Evolutionary conservation across 1,284 basidiomycete genomes (phyloP).

Genomic region (Cryptococcus sp.): DNA sequence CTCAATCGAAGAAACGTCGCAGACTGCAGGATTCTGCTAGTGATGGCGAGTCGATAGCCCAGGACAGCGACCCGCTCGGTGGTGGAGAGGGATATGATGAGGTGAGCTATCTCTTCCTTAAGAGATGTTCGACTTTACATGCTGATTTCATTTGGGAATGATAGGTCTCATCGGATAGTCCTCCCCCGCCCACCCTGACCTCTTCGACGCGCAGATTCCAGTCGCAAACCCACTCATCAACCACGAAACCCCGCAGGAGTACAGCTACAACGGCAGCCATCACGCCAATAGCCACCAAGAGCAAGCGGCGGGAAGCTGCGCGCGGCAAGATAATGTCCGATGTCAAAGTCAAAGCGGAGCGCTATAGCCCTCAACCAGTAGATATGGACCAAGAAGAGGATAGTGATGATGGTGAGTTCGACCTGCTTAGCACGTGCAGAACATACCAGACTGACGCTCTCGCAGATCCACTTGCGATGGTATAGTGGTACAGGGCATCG

Average conservation of each 20-base stretch:
- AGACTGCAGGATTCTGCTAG: constrained; percentile 16
- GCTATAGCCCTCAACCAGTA: constrained; percentile 12
- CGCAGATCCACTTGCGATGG: constrained; percentile 16
- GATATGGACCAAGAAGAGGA: constrained; percentile 5
- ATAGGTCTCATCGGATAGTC: not conserved
- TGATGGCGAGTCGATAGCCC: constrained; percentile 4
- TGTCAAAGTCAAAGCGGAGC: constrained; percentile 20
- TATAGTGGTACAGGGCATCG: not conserved
- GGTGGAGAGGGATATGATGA: constrained; percentile 1
- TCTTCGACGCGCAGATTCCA: not conserved
- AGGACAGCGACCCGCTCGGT: not conserved
- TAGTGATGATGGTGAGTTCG: constrained; percentile 23
- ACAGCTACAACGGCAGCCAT: not conserved
- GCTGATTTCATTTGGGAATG: not conserved
- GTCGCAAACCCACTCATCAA: not conserved
- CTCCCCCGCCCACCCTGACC: not conserved
- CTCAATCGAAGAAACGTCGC: constrained; percentile 18
- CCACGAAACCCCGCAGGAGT: not conserved
- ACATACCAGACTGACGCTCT: not conserved
- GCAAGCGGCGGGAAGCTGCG: constrained; percentile 1
- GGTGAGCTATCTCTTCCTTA: not conserved
- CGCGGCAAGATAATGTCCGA: constrained; percentile 1
- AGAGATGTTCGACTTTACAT: not conserved
- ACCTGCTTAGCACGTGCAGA: not conserved
- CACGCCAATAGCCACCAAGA: not conserved